Conservation (phyloP, 176 grass and related monocot species). For the Pontederia paniculata region DNA sequence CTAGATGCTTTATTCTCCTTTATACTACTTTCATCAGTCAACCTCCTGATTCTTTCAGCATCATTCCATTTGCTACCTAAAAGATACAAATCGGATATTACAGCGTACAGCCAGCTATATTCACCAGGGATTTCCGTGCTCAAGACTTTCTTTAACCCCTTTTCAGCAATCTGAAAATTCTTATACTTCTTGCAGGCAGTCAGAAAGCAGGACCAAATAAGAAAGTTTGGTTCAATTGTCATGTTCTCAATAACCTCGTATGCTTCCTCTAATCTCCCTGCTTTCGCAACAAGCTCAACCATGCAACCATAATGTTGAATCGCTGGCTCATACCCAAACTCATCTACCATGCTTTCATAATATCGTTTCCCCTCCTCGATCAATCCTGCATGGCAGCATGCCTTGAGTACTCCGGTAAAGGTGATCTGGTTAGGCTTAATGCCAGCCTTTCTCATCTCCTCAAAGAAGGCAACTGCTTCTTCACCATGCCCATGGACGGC, state of each 20-base stretch:
- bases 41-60: slow-evolving; percentile 31
- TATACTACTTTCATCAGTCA: slow-evolving; percentile 31
- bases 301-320: slow-evolving; percentile 63
- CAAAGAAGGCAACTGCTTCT: slow-evolving; percentile 37
- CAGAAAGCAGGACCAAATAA: slow-evolving; percentile 49
- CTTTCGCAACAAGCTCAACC: slow-evolving; percentile 53
- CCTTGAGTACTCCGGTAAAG: slow-evolving; percentile 39
- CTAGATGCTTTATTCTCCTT: slow-evolving; percentile 31
- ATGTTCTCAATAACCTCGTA: slow-evolving; percentile 48
- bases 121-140: slow-evolving; percentile 38
- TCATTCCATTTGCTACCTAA: slow-evolving; percentile 34
- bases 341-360: slow-evolving; percentile 38
- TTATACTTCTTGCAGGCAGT: slow-evolving; percentile 36
- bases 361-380: slow-evolving; percentile 34
- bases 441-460: slow-evolving; percentile 26
- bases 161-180: slow-evolving; percentile 40
- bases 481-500: slow-evolving; percentile 14
- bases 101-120: slow-evolving; percentile 27
- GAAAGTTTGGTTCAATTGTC: slow-evolving; percentile 44
- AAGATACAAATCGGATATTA: slow-evolving; percentile 46
- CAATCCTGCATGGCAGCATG: slow-evolving; percentile 36
- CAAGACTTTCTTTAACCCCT: slow-evolving; percentile 42
- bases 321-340: slow-evolving; percentile 31
- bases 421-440: slow-evolving; percentile 38
- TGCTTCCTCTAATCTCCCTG: slow-evolving; percentile 42